A percentile compares a stretch with the other conserved stretches of the same genome.
phyloP scores from a whole-genome alignment of 257 asterid species.

The Fraxinus americana region DNA sequence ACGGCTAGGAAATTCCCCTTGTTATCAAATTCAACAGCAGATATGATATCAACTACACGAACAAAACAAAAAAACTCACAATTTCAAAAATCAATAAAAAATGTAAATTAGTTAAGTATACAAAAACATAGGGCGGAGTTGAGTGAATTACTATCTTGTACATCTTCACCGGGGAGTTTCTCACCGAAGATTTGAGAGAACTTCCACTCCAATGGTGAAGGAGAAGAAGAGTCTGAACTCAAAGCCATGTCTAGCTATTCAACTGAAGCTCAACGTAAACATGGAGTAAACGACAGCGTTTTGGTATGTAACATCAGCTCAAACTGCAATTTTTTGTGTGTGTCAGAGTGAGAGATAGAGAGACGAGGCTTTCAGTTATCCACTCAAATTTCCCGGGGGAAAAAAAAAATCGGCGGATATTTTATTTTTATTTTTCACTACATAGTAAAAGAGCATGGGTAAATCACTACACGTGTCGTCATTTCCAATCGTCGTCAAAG shows the following conservation, averaged over 20 bases:
- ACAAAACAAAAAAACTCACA: conserved; percentile 16
- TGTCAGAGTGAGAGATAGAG: background rate
- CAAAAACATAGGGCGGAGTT: background rate
- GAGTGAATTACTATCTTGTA: conserved; percentile 53
- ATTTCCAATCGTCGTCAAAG: no score
- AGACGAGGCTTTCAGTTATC: background rate
- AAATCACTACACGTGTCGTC: no score
- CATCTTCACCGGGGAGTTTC: conserved; percentile 56
- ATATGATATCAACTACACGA: conserved; percentile 64
- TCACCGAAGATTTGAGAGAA: conserved; percentile 83
- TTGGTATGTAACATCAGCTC: background rate
- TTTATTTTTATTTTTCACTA: background rate
- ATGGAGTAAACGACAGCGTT: conserved; percentile 6
- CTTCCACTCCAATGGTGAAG: conserved; percentile 57
- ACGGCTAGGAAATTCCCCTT: conserved; percentile 71
- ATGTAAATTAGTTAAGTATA: background rate
- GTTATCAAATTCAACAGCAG: conserved; percentile 71
- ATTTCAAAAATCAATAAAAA: background rate
- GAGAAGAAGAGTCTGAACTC: conserved; percentile 35
- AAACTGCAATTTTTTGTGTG: background rate
- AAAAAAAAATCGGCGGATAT: background rate
- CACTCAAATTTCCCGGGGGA: background rate
- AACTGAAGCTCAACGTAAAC: background rate
- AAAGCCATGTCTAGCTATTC: conserved; percentile 33
- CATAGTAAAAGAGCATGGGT: no score